Evolutionary conservation across 345 rosid species (phyloP).

Genomic region (Euphorbia pulcherrima): DNA sequence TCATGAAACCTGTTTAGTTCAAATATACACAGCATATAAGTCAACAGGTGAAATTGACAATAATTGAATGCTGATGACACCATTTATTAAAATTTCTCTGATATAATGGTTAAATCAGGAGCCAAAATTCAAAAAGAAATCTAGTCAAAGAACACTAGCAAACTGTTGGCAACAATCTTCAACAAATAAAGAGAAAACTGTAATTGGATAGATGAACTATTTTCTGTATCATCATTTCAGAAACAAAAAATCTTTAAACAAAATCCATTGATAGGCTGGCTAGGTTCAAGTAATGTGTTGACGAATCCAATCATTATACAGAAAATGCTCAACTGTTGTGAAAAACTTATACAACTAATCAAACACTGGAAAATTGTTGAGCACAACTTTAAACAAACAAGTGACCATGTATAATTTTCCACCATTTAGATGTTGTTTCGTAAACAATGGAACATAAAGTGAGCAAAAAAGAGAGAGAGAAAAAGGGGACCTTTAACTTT

Average conservation of each 20-base stretch:
- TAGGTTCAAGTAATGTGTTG: not conserved
- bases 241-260: not conserved
- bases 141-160: not conserved
- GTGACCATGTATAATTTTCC: not conserved
- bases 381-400: not conserved
- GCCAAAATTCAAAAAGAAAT: not conserved
- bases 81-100: not conserved
- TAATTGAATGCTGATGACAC: not conserved
- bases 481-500: slow-evolving; percentile 54
- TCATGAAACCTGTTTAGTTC: slow-evolving; percentile 13
- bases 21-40: slow-evolving; percentile 5
- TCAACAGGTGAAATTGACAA: not conserved
- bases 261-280: not conserved
- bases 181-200: not conserved
- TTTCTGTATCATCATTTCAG: not conserved
- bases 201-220: not conserved
- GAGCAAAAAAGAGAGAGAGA: not conserved
- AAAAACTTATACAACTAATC: no score
- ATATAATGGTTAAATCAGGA: not conserved
- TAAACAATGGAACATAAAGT: not conserved
- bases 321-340: not conserved
- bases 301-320: not conserved
- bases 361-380: not conserved
- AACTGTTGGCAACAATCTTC: not conserved
- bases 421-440: not conserved